Evolutionary conservation across 129 eudicot species (phyloP).

Genomic region (Chrysanthemum lavandulifolium): DNA sequence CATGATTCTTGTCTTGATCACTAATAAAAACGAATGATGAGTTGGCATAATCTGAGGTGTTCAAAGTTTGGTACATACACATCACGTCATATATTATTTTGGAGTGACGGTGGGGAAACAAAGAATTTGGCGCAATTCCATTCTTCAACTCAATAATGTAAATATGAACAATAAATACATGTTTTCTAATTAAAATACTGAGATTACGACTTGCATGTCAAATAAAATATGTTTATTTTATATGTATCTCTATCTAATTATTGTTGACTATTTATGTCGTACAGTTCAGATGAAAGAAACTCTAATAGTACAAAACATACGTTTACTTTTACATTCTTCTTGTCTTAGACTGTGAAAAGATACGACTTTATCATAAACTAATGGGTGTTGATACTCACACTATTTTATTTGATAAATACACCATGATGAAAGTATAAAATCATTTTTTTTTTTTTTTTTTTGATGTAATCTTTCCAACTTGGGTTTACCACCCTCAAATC

Average conservation of each 20-base stretch:
- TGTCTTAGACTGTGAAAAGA: no score
- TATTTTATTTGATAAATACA: no score
- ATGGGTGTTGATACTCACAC: no score
- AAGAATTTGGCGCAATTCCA: slow-evolving; percentile 14
- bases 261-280: background rate
- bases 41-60: background rate
- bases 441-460: no score
- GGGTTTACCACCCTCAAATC: no score
- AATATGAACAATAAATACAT: background rate
- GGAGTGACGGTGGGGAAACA: background rate
- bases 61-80: slow-evolving; percentile 13
- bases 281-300: background rate
- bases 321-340: no score
- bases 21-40: background rate
- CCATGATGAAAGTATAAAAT: no score
- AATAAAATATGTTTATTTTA: background rate
- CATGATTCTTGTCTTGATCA: no score
- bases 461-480: no score
- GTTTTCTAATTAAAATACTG: background rate
- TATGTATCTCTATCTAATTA: no score
- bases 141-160: slow-evolving; percentile 1
- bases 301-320: background rate
- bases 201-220: background rate
- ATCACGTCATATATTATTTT: background rate
- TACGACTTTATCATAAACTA: no score